Base-by-base conservation (phyloP, 1,284 basidiomycete species). In the Tylopilus orsonianus region DNA sequence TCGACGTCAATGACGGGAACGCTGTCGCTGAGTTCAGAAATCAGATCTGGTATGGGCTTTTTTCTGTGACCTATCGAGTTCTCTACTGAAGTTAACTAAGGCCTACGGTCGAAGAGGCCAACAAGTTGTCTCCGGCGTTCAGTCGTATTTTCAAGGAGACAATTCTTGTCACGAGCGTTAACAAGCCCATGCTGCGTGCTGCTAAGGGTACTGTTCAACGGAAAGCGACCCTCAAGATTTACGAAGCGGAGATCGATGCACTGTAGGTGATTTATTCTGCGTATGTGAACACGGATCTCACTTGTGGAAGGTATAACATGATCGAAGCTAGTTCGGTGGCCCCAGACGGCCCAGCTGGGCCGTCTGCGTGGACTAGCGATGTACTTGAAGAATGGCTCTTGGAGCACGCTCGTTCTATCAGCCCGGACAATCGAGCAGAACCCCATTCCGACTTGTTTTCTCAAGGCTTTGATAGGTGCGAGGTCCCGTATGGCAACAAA, bases 21-120 rank as follows among this genome's bases (percentile, higher is more conserved):
- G 56, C 62, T 9, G 45, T 73, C 1, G 59, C 58, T 0, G 53
- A 56, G 4, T 54, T 71, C 13, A 56, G 65, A 16, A 65, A 70
- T 26, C 48, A 55, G 26, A 49, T 71, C 8, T 73, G 71, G 72
- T 74, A 36, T 30, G 64, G 54, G 62, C 29, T 13, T 41, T 14
- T n/a, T 13, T 9, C 13, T 33, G 13, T 22, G 18, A 19, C 24
- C 2, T 1, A 19, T 16, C 12, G 16, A 29, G 8, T 8, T 3
- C 5, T 29, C 18, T 12, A 30, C 39, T 13, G 8, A 40, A n/a
- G 24, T 14, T 16, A 14, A 19, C 26, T 40, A 8, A 60, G 58
- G 58, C 54, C 56, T 0, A 16, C 29, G 13, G 27, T 60, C 13
- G 58, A 60, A 23, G 56, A 56, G 24, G 58, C 58, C 20, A 60